Evolutionary conservation across 768 basidiomycete species (phyloP).

Genomic region (Phanerodontia chrysosporium): DNA sequence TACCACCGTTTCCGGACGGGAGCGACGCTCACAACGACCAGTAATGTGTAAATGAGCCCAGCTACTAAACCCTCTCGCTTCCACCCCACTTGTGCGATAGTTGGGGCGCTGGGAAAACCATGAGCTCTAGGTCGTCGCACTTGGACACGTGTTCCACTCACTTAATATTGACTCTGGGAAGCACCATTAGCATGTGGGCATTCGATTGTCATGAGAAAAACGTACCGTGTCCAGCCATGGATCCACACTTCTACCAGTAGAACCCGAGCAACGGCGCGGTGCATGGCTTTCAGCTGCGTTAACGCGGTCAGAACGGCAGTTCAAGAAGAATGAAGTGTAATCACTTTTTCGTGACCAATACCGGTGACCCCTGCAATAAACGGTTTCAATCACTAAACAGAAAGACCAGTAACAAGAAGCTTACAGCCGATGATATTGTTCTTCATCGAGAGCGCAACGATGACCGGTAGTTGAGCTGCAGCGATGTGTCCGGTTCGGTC

Average conservation of each 20-base stretch:
- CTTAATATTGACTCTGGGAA: constrained; percentile 1
- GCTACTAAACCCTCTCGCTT: constrained; percentile 19
- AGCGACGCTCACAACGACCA: constrained; percentile 34
- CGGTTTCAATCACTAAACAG: background rate
- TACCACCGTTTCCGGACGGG: constrained; percentile 37
- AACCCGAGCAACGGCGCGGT: constrained; percentile 40
- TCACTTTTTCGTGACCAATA: constrained; percentile 45
- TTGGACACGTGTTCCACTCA: background rate
- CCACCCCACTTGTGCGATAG: constrained; percentile 6
- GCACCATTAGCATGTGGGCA: background rate
- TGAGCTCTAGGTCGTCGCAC: background rate
- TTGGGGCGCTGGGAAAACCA: constrained; percentile 1
- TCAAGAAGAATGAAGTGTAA: background rate
- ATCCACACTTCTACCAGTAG: constrained; percentile 40
- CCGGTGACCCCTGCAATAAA: constrained; percentile 47
- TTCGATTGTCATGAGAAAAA: background rate
- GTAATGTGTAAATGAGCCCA: constrained; percentile 31
- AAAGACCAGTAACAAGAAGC: background rate
- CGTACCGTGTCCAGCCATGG: constrained; percentile 32
- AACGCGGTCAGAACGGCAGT: background rate
- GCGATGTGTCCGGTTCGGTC: constrained; percentile 36
- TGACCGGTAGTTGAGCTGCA: constrained; percentile 43
- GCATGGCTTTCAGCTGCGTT: constrained; percentile 36
- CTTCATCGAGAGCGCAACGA: constrained; percentile 49
- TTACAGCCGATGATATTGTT: constrained; percentile 47